A percentile compares a stretch with the other conserved stretches of the same genome.
Conservation (phyloP, 805 yeast genomes). For the Kodamaea fukazawae region DNA sequence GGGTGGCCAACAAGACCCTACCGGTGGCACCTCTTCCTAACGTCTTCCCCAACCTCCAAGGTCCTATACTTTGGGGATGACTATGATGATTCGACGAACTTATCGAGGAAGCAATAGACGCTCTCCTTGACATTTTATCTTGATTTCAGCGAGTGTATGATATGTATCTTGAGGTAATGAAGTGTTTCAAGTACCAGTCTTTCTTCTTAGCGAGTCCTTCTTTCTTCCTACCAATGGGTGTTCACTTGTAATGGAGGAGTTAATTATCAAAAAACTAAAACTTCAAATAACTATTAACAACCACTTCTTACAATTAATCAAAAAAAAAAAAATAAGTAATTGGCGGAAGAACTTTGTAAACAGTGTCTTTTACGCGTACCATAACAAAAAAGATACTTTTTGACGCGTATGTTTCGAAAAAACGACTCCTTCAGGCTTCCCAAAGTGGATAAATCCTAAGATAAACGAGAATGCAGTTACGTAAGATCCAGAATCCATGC, state of each 20-base stretch:
- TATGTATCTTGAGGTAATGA: constrained; percentile 1
- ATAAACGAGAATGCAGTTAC: no score
- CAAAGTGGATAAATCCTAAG: neutral
- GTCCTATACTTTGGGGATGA: constrained; percentile 63
- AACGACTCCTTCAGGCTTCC: constrained; percentile 1
- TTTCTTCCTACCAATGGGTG: no score
- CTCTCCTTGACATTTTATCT: constrained; percentile 52
- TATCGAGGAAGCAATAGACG: constrained; percentile 57
- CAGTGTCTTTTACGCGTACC: neutral
- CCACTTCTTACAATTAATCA: no score
- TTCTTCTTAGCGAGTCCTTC: neutral
- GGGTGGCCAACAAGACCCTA: constrained; percentile 71
- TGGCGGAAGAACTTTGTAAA: no score
- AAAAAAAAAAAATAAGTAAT: no score
- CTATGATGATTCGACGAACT: constrained; percentile 43
- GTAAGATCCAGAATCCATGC: no score
- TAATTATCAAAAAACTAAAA: no score
- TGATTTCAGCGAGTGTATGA: neutral
- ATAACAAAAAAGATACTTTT: no score
- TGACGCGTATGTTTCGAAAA: neutral
- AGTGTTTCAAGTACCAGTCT: neutral
- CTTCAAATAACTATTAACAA: no score
- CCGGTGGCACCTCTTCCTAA: constrained; percentile 84
- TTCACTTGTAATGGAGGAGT: no score
- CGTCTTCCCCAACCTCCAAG: constrained; percentile 79